Conservation (phyloP, 2,329 filamentous ascomycete genomes). For the Podosphaera fusca region DNA sequence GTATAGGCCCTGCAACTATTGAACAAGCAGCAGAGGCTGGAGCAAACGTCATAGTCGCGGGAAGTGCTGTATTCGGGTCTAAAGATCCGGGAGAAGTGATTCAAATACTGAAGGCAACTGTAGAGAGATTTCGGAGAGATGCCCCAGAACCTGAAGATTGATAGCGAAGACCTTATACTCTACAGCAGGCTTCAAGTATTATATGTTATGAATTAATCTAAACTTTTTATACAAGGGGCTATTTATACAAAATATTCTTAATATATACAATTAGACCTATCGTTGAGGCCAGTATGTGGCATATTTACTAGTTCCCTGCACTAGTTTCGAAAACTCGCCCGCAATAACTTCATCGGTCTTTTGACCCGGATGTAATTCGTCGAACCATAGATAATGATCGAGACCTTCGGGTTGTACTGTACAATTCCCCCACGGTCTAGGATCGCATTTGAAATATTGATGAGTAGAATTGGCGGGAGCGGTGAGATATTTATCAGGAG, state of each 20-base stretch:
- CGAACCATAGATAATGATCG: conserved; percentile 49
- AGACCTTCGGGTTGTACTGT: conserved; percentile 16
- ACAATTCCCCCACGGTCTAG: conserved; percentile 16
- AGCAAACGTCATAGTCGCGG: conserved; percentile 93
- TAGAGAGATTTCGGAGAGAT: conserved; percentile 27
- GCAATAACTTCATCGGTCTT: conserved; percentile 35
- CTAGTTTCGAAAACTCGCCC: conserved; percentile 29
- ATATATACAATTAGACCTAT: background rate
- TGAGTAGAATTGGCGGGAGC: conserved; percentile 38
- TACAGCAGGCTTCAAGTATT: background rate
- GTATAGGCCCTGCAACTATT: conserved; percentile 69
- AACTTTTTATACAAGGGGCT: background rate
- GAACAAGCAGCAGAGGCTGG: conserved; percentile 86
- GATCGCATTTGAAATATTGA: conserved; percentile 30
- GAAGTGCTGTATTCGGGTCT: conserved; percentile 86
- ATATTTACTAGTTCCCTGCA: conserved; percentile 21
- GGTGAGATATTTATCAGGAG: conserved; percentile 37
- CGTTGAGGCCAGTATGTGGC: conserved; percentile 14
- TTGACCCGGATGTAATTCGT: conserved; percentile 49
- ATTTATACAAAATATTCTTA: background rate
- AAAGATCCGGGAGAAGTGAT: conserved; percentile 77
- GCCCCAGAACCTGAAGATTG: background rate
- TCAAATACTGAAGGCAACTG: conserved; percentile 51
- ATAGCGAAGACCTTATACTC: background rate
- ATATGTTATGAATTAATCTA: background rate